A percentile compares a stretch with the other conserved stretches of the same genome.
Evolutionary conservation across 225 moss, liverwort and hornwort genomes (phyloP).

Genomic region (Sphagnum tenellum): DNA sequence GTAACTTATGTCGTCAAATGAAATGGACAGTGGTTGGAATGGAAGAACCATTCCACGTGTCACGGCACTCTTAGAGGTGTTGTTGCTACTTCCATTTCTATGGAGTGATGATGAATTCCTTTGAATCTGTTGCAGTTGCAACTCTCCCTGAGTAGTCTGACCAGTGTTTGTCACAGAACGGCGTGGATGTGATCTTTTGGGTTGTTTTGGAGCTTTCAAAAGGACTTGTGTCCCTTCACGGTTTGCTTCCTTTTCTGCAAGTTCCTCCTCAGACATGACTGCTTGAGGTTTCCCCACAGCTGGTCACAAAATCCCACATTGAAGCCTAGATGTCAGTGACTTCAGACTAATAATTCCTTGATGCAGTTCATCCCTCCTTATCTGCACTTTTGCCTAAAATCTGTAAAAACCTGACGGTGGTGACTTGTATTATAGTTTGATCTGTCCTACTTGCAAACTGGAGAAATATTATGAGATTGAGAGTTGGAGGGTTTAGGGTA

Average conservation of each 20-base stretch:
- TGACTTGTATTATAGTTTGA: background rate
- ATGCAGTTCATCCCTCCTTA: no score
- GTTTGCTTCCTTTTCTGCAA: constrained; percentile 42
- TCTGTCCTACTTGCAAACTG: background rate
- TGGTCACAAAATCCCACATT: constrained; percentile 5
- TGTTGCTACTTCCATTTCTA: no score
- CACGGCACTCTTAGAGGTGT: background rate
- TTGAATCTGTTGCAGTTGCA: no score
- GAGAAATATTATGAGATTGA: background rate
- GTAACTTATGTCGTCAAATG: constrained; percentile 64
- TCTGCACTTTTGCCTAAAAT: no score
- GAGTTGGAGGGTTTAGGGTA: background rate
- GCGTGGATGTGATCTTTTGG: background rate
- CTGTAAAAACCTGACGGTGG: no score
- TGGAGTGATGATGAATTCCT: no score
- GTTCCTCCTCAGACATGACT: constrained; percentile 46
- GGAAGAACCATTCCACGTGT: constrained; percentile 65
- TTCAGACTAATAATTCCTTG: no score
- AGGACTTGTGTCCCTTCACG: constrained; percentile 16
- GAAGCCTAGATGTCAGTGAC: no score
- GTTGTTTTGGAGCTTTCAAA: background rate
- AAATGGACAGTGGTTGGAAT: constrained; percentile 56
- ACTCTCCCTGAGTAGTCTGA: no score
- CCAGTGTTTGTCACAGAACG: background rate
- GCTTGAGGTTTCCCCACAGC: constrained; percentile 55